Base-by-base conservation (phyloP, 2,329 filamentous ascomycete genomes). In the Davidsoniella virescens region DNA sequence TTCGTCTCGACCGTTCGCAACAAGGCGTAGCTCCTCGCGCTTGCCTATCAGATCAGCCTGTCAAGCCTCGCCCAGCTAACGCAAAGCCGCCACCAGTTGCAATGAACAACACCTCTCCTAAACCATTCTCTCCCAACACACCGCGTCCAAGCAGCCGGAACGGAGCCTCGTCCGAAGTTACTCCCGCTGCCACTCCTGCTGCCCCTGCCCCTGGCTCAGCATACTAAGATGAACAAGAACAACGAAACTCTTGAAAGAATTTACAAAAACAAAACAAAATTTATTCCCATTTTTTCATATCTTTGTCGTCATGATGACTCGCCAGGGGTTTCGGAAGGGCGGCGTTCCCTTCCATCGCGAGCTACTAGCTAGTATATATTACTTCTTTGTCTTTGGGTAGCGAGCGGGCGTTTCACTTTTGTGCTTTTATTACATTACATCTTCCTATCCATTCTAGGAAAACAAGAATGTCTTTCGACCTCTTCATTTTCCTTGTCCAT, bases 1-100 rank as follows among this genome's bases (percentile, higher is more conserved):
- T 87, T 57, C 83, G 82, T 56, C 80, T 96, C 59, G 88, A 96
- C 65, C 83, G 87, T 56, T 88, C 87, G 54, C 75, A 84, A 59
- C 88, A 96, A 69, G 92, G 92, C 70, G 92, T 96, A 48, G 86
- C 84, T 52, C 92, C 92, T 12, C 80, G 92, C 57, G 94, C 88
- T 37, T 98, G 92, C 67, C 73, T 98, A 46, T 96, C 92, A 12
- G 84, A 87, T 52, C 81, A 87, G 46, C 87, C 90, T 16, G 84
- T 96, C 55, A 95, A 93, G 70, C 86, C 88, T 44, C 82, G 87
- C 43, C 70, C 76, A 39, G 69, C 68, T 17, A 69, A 65, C 49
- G 67, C 68, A 46, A 53, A 53, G 38, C 47, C 47, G 1, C 26
- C 26, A 12, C 46, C 51, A 4, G 47, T 49, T 43, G 23, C 42